phyloP scores from a whole-genome alignment of 2,329 filamentous ascomycete genomes.

The Epichloe coenophiala region DNA sequence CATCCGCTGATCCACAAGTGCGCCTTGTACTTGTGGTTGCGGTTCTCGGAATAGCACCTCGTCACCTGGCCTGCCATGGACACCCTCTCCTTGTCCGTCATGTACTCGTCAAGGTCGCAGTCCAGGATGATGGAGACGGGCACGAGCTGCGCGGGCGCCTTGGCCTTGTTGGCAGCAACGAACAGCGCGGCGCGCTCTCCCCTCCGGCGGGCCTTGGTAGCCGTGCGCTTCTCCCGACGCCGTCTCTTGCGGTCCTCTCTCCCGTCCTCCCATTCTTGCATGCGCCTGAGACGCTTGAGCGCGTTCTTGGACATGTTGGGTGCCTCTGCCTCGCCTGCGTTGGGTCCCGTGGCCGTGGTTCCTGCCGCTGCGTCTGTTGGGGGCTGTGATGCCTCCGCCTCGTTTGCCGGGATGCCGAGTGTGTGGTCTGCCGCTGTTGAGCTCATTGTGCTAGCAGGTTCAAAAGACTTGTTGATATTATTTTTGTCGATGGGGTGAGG shows the following conservation, averaged over 20 bases:
- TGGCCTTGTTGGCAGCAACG: constrained; percentile 20
- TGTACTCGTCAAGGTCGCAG: constrained; percentile 82
- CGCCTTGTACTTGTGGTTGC: constrained; percentile 48
- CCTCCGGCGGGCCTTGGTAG: constrained; percentile 33
- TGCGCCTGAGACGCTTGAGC: constrained; percentile 61
- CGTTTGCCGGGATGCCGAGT: not conserved
- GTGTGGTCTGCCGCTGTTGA: not conserved
- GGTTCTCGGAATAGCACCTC: constrained; percentile 80
- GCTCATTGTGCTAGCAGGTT: not conserved
- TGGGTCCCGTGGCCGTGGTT: not conserved
- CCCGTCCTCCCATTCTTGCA: constrained; percentile 62
- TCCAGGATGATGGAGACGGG: constrained; percentile 77
- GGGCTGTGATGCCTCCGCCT: not conserved
- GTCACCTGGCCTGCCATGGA: constrained; percentile 77
- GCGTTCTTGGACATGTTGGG: constrained; percentile 66
- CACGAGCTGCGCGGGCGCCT: constrained; percentile 36
- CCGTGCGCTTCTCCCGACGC: constrained; percentile 41
- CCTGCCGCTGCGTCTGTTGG: not conserved
- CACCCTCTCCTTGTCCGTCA: constrained; percentile 74
- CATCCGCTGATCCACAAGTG: constrained; percentile 72
- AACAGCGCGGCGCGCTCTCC: constrained; percentile 30
- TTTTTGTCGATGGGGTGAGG: too few species aligned
- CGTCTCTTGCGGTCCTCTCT: constrained; percentile 43
- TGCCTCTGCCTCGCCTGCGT: not conserved
- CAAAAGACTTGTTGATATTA: too few species aligned